These are phyloP conservation scores for Phytophthora ohioensis DNA, from an alignment of 352 stramenopile genomes.

Conservation along the genomic window DNA sequence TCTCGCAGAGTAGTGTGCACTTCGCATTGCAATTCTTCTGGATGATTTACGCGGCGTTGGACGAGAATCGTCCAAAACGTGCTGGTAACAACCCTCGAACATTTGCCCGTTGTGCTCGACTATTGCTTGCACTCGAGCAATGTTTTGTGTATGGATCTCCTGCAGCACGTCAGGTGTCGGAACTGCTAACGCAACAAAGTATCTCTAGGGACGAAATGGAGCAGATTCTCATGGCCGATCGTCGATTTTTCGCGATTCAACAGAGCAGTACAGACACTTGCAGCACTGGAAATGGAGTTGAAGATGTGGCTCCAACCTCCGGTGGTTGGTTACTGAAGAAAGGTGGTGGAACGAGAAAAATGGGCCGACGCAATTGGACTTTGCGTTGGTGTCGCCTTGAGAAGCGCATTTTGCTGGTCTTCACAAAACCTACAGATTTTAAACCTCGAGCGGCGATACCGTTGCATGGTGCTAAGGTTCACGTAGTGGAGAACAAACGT, in stretches of 20 bases:
- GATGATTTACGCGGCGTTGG: constrained; percentile 81
- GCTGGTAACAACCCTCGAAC: constrained; percentile 65
- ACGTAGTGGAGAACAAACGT: constrained; percentile 71
- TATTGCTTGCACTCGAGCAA: constrained; percentile 82
- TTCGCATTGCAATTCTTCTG: constrained; percentile 89
- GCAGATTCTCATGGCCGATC: constrained; percentile 73
- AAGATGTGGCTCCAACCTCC: constrained; percentile 23
- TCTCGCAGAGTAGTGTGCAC: constrained; percentile 81
- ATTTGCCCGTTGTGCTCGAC: constrained; percentile 73
- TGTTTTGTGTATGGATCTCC: constrained; percentile 84
- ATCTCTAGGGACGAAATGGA: constrained; percentile 81
- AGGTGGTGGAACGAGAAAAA: constrained; percentile 74
- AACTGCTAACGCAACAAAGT: constrained; percentile 67
- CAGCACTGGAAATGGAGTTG: constrained; percentile 11
- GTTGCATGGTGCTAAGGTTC: constrained; percentile 70
- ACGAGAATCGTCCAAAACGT: constrained; percentile 82
- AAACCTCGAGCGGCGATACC: constrained; percentile 71
- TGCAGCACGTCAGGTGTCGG: constrained; percentile 57
- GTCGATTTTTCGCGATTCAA: constrained; percentile 78
- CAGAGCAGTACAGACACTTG: constrained; percentile 35
- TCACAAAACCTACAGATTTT: constrained; percentile 56
- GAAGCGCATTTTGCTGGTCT: constrained; percentile 78
- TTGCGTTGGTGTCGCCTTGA: constrained; percentile 83
- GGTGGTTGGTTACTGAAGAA: constrained; percentile 86
- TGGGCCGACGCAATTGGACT: constrained; percentile 83